These are phyloP conservation scores for Clathrospora elynae DNA, from an alignment of 2,329 filamentous ascomycete species.

Conservation along the genomic window DNA sequence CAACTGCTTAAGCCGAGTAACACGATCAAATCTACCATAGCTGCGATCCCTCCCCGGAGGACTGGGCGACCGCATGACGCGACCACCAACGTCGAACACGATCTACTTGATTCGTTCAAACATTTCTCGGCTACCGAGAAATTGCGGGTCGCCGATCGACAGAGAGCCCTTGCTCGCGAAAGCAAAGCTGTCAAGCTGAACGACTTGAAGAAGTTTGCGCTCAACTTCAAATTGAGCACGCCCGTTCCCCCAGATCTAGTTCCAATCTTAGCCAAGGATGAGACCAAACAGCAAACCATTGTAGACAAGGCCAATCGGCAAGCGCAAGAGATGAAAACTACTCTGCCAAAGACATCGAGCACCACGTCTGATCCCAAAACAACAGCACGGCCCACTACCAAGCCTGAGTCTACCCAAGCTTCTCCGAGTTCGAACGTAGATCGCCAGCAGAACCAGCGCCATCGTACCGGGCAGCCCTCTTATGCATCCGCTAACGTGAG, in stretches of 20 bases:
- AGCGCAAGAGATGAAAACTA: slow-evolving; percentile 60
- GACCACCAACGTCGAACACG: slow-evolving; percentile 64
- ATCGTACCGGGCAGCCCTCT: slow-evolving; percentile 45
- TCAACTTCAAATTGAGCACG: slow-evolving; percentile 91
- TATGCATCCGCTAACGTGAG: slow-evolving; percentile 54
- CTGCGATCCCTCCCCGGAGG: slow-evolving; percentile 42
- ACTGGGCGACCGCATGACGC: slow-evolving; percentile 57
- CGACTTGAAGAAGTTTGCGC: slow-evolving; percentile 92
- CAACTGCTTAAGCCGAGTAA: slow-evolving; percentile 37
- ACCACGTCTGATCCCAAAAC: slow-evolving; percentile 41
- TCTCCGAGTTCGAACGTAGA: slow-evolving; percentile 47
- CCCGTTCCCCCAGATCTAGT: slow-evolving; percentile 91
- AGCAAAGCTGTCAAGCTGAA: slow-evolving; percentile 93
- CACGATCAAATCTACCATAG: slow-evolving; percentile 35
- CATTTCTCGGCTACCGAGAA: slow-evolving; percentile 68
- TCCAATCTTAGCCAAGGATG: slow-evolving; percentile 94
- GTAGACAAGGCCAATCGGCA: slow-evolving; percentile 84
- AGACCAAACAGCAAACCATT: slow-evolving; percentile 90
- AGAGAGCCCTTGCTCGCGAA: slow-evolving; percentile 60
- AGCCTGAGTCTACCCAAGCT: slow-evolving; percentile 38
- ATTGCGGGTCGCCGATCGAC: slow-evolving; percentile 62
- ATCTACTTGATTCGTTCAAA: slow-evolving; percentile 67
- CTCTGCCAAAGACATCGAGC: slow-evolving; percentile 52
- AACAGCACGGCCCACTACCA: slow-evolving; percentile 42
- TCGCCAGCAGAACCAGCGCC: slow-evolving; percentile 55